phyloP scores from a whole-genome alignment of 2,329 filamentous ascomycete species.

The Knufia petricola region DNA sequence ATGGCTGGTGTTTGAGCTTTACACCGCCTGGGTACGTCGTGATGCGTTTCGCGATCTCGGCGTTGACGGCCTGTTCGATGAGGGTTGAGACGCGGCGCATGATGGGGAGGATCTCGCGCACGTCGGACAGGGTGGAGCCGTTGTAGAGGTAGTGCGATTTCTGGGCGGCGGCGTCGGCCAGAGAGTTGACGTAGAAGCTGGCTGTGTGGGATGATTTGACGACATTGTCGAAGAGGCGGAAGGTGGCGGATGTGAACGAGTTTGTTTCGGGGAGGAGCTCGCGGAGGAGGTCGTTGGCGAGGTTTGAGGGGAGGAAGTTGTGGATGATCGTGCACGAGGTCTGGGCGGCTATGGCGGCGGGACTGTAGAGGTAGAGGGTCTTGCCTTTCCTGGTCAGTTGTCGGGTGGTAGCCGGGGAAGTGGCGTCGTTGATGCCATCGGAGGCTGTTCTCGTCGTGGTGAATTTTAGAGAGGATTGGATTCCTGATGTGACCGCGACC shows the following conservation, averaged over 20 bases:
- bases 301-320: slow-evolving; percentile 66
- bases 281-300: slow-evolving; percentile 62
- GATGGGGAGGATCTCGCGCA: slow-evolving; percentile 65
- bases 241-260: slow-evolving; percentile 61
- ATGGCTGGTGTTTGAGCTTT: slow-evolving; percentile 64
- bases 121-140: slow-evolving; percentile 62
- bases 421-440: not conserved
- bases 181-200: slow-evolving; percentile 69
- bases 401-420: too few species aligned
- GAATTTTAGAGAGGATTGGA: slow-evolving; percentile 29
- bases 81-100: slow-evolving; percentile 59
- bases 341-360: slow-evolving; percentile 67
- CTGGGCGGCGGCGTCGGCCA: slow-evolving; percentile 59
- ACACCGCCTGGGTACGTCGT: slow-evolving; percentile 57
- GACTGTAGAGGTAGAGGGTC: slow-evolving; percentile 75
- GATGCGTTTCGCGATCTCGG: slow-evolving; percentile 64
- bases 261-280: slow-evolving; percentile 68
- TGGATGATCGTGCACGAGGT: slow-evolving; percentile 89
- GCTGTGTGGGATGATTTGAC: slow-evolving; percentile 78
- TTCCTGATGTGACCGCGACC: not conserved
- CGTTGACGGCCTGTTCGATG: slow-evolving; percentile 68
- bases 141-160: slow-evolving; percentile 80
- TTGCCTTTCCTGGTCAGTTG: slow-evolving; percentile 63
- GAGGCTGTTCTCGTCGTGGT: slow-evolving; percentile 35
- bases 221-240: slow-evolving; percentile 80